phyloP scores from a whole-genome alignment of 371 early-diverging fungal genomes.

The Apophysomyces ossiformis region DNA sequence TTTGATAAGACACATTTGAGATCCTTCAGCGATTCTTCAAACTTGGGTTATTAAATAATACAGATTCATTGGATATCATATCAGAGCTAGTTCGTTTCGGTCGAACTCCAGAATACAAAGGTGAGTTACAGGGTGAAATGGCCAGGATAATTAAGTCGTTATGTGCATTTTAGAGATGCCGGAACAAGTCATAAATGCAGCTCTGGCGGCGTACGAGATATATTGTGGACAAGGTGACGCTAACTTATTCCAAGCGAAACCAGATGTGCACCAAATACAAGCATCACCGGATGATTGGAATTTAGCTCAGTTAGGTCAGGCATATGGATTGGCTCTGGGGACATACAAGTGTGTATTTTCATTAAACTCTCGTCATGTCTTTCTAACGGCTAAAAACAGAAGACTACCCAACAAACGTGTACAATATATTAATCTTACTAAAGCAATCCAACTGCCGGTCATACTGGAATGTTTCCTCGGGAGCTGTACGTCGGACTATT shows the following conservation, averaged over 20 bases:
- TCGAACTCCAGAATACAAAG: slow-evolving; percentile 18
- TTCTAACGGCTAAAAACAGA: slow-evolving; percentile 9
- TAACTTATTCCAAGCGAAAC: background rate
- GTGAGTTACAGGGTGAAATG: slow-evolving; percentile 12
- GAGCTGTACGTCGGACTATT: slow-evolving; percentile 36
- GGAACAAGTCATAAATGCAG: slow-evolving; percentile 23
- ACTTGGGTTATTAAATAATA: slow-evolving; percentile 37
- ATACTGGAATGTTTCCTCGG: slow-evolving; percentile 47
- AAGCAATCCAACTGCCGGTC: slow-evolving; percentile 45
- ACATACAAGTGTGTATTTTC: slow-evolving; percentile 20
- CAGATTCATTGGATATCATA: slow-evolving; percentile 41
- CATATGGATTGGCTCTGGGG: slow-evolving; percentile 41
- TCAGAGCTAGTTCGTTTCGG: slow-evolving; percentile 37
- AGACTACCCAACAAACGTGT: slow-evolving; percentile 27
- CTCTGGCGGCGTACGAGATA: slow-evolving; percentile 25
- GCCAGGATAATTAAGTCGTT: background rate
- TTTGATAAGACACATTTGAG: slow-evolving; percentile 12
- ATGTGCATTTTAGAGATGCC: slow-evolving; percentile 20
- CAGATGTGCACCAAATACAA: background rate
- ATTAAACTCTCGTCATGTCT: background rate
- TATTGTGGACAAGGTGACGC: slow-evolving; percentile 19
- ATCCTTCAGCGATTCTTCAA: slow-evolving; percentile 19
- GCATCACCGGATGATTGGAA: slow-evolving; percentile 29
- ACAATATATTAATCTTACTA: slow-evolving; percentile 36
- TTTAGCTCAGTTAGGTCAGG: slow-evolving; percentile 31